Conservation (phyloP, 1,284 basidiomycete genomes). For the Malassezia slooffiae region DNA sequence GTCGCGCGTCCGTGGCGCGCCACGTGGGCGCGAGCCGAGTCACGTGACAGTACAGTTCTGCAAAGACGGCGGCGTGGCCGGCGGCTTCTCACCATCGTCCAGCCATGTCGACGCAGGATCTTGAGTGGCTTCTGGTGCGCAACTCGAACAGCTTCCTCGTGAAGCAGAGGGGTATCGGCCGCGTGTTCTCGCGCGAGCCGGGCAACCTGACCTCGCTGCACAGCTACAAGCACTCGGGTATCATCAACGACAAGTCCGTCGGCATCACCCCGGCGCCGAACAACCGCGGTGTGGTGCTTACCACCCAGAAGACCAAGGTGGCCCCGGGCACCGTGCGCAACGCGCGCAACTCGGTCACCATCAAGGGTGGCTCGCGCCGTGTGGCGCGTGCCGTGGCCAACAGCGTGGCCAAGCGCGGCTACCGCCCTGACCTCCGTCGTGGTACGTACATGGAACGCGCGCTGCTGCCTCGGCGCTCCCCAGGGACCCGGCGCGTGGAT, state of each 20-base stretch:
- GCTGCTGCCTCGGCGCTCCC: background rate
- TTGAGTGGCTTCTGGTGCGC: constrained; percentile 44
- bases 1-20: background rate
- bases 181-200: constrained; percentile 44
- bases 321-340: constrained; percentile 23
- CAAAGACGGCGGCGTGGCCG: background rate
- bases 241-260: constrained; percentile 43
- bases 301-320: constrained; percentile 41
- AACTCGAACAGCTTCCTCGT: constrained; percentile 40
- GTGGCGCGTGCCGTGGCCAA: constrained; percentile 37
- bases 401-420: constrained; percentile 39
- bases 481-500: background rate
- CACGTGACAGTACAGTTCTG: constrained; percentile 17
- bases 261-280: constrained; percentile 27
- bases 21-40: constrained; percentile 1
- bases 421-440: constrained; percentile 40
- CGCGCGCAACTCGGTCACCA: constrained; percentile 17
- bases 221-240: constrained; percentile 43
- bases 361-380: constrained; percentile 22
- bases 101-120: constrained; percentile 34
- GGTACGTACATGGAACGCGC: constrained; percentile 27
- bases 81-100: background rate
- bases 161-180: constrained; percentile 43
- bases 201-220: constrained; percentile 40
- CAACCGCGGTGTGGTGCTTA: constrained; percentile 32